phyloP scores from a whole-genome alignment of 176 grass and related monocot genomes.

The Dendrocalamus sinicus region DNA sequence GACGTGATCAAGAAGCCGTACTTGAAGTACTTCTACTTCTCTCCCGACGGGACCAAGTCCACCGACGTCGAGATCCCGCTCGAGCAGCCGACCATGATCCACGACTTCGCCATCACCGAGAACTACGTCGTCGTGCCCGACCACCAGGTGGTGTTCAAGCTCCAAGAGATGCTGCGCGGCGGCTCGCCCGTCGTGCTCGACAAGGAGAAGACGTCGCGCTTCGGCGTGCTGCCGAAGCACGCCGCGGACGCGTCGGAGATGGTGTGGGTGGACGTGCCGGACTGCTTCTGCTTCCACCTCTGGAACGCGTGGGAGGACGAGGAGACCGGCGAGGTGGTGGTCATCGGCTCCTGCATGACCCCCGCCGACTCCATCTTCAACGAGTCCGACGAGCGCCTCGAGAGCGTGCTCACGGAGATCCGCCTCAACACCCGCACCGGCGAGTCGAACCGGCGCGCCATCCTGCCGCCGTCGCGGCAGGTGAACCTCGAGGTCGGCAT shows the following conservation, averaged over 20 bases:
- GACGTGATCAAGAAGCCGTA: slow-evolving; percentile 94
- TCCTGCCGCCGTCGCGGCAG: slow-evolving; percentile 54
- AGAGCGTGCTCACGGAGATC: slow-evolving; percentile 90
- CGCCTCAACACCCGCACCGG: slow-evolving; percentile 78
- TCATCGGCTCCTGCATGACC: slow-evolving; percentile 94
- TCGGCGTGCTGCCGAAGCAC: slow-evolving; percentile 84
- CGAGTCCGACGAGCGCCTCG: slow-evolving; percentile 71
- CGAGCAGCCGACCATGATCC: slow-evolving; percentile 94
- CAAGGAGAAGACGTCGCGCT: slow-evolving; percentile 75
- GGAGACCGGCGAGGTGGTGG: slow-evolving; percentile 73
- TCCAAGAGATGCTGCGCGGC: slow-evolving; percentile 92
- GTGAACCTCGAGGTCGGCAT: slow-evolving; percentile 96
- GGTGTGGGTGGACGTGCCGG: slow-evolving; percentile 85
- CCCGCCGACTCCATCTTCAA: slow-evolving; percentile 97
- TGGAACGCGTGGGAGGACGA: slow-evolving; percentile 98
- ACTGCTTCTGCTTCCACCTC: slow-evolving; percentile 99
- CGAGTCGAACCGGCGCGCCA: slow-evolving; percentile 59
- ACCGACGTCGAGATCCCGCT: slow-evolving; percentile 87
- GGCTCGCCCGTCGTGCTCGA: slow-evolving; percentile 85
- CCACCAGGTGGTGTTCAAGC: slow-evolving; percentile 92
- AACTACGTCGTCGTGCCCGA: slow-evolving; percentile 80
- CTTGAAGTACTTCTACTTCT: slow-evolving; percentile 84
- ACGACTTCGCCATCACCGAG: slow-evolving; percentile 97
- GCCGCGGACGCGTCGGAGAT: slow-evolving; percentile 66
- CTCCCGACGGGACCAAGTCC: slow-evolving; percentile 71